phyloP scores from a whole-genome alignment of 352 stramenopile species.

The Phytophthora hybrid region DNA sequence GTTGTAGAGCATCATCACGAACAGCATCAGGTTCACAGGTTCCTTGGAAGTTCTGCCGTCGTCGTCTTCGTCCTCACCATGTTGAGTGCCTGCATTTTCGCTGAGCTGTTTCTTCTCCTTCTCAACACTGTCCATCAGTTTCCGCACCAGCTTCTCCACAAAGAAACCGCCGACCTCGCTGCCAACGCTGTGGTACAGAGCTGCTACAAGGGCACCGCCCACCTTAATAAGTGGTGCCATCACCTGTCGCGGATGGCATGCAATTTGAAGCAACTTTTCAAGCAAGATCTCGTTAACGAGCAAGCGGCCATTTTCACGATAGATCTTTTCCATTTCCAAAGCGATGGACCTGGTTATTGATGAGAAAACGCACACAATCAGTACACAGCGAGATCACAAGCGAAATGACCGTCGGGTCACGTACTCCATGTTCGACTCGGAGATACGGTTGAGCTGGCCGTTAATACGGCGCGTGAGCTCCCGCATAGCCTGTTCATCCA shows the following conservation, averaged over 20 bases:
- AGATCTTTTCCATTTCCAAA: constrained; percentile 86
- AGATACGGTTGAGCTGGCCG: constrained; percentile 92
- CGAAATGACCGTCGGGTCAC: constrained; percentile 3
- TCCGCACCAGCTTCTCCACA: constrained; percentile 76
- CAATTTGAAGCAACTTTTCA: constrained; percentile 74
- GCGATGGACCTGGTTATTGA: constrained; percentile 55
- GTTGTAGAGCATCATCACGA: constrained; percentile 92
- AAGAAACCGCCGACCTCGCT: constrained; percentile 87
- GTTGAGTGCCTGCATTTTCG: constrained; percentile 17
- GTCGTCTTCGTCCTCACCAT: constrained; percentile 39
- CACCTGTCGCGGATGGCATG: constrained; percentile 69
- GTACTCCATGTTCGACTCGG: constrained; percentile 92
- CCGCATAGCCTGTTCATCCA: constrained; percentile 78
- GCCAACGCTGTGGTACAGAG: constrained; percentile 81
- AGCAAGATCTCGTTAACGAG: constrained; percentile 81
- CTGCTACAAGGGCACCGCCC: constrained; percentile 66
- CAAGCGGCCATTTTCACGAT: constrained; percentile 70
- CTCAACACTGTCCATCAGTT: constrained; percentile 59
- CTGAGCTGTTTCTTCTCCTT: constrained; percentile 40
- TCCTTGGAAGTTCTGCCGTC: constrained; percentile 60
- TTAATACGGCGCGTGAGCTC: constrained; percentile 85
- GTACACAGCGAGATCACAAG: not conserved
- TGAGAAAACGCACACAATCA: constrained; percentile 18
- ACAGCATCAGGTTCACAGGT: constrained; percentile 84
- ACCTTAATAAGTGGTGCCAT: constrained; percentile 87